These are phyloP conservation scores for Venturia oleaginea DNA, from an alignment of 2,329 filamentous ascomycete genomes.

Conservation along the genomic window DNA sequence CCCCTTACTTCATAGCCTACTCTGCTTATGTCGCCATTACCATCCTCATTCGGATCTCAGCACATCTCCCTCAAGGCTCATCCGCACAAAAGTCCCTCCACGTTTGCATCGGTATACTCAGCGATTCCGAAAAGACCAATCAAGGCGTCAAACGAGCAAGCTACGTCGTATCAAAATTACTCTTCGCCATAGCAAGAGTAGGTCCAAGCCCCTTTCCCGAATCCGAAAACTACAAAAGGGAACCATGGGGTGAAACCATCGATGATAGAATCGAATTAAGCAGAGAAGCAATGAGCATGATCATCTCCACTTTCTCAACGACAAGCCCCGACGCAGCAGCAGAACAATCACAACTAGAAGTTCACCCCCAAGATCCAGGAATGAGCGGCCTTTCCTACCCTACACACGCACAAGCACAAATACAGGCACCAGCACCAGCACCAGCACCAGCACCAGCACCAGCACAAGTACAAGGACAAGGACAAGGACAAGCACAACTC, in stretches of 20 bases:
- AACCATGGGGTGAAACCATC: conserved; percentile 10
- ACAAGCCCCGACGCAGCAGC: conserved; percentile 4
- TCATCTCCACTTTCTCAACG: conserved; percentile 6
- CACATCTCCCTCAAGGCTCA: not conserved
- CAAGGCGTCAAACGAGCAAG: conserved; percentile 10
- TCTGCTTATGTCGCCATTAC: conserved; percentile 10
- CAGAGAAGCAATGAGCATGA: conserved; percentile 1
- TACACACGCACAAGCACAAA: not conserved
- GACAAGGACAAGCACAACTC: not conserved
- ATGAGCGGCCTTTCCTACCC: not conserved
- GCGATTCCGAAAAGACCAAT: conserved; percentile 7
- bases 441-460: no score
- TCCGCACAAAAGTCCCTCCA: conserved; percentile 4
- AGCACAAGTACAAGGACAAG: no score
- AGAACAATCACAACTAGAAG: conserved; percentile 1
- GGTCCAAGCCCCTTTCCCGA: conserved; percentile 11
- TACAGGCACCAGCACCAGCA: no score
- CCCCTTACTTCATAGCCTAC: conserved; percentile 13
- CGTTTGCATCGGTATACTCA: not conserved
- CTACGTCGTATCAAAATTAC: conserved; percentile 9
- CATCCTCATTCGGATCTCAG: conserved; percentile 10
- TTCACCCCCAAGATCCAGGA: conserved; percentile 2
- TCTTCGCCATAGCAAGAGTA: conserved; percentile 7
- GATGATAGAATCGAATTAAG: conserved; percentile 3
- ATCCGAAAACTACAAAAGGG: not conserved